Base-by-base conservation (phyloP, 768 basidiomycete species). In the Gymnopilus junonius region DNA sequence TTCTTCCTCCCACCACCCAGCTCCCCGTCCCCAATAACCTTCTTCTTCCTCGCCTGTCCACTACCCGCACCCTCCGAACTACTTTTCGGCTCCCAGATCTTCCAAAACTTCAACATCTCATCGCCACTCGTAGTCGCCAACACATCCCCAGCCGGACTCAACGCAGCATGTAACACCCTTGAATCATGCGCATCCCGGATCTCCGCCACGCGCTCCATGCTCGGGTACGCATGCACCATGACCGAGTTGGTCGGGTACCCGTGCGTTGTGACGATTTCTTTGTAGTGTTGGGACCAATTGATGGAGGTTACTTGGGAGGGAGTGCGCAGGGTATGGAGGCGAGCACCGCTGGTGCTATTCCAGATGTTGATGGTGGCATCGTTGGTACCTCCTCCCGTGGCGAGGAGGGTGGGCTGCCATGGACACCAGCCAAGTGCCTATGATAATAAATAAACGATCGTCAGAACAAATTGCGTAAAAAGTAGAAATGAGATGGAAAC, bases 51-150 rank as follows among this genome's bases (percentile, higher is more conserved):
- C 61, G 70, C 74, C 53, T 76, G 77, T 65, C 48, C 48, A 7
- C 27, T 29, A 5, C 48, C 48, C 6, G 15, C 12, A 4, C 17
- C 31, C 15, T n/a, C 48, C 14, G n/a, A n/a, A n/a, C 48, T n/a
- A 15, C 76, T 79, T 8, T 78, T 81, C 42, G 82, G 75, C 53
- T 93, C 92, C 92, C 92, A 93, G 39, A 94, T 83, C 62, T 88
- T 86, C 95, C 95, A 97, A 77, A 97, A 97, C 81, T 98, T 99
- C 70, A 99, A 80, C 71, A 96, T 96, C 81, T 99, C 97, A 71
- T 99, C 97, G 92, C 92, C 1, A 94, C 94, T n/a, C 8, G 93
- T 94, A 0, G 97, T 99, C 66, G 89, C 92, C 10, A 99, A 89
- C 4, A 95, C 88, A 67, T 95, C 94, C 0, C 97, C 97, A 0